Evolutionary conservation across 2,329 filamentous ascomycete genomes (phyloP), one percentile per base, ranked within the genome.

Genomic region (Talaromyces funiculosus): DNA sequence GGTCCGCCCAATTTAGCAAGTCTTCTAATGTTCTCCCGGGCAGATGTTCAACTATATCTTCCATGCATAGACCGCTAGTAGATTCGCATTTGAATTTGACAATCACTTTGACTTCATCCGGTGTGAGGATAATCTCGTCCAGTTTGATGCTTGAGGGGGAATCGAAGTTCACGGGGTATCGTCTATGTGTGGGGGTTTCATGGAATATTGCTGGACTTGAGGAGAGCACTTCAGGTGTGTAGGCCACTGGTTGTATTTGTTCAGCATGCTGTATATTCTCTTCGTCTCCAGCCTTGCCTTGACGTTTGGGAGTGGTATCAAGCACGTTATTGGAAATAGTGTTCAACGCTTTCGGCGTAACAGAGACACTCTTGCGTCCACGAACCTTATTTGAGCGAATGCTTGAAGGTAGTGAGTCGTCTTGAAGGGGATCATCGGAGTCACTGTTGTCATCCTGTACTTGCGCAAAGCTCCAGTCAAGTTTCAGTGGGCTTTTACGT

Each of bases 341-440:
- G 20, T 29, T 40, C 5, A 51, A 31, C n/a, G 53, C 33, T 45
- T 49, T 60, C 3, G 57, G 57, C 1, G 61, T 62, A 9, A 40
- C 26, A 26, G 61, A 53, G 6, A 45, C 24, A 26, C 35, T 55
- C 16, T 3, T 43, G 12, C 18, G 60, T 7, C 45, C 42, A 33
- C 42, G 43, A 9, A 58, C 42, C 53, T 54, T 61, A n/a, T 40
- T 45, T 3, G 60, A 58, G 29, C 47, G 55, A 47, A 40, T 58
- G 38, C 53, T 57, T 1, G 73, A 74, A 12, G 69, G 67, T 60
- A 69, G 67, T 26, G 67, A 61, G 29, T 67, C 64, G 43, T 76
- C 72, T 60, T 75, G 73, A 57, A 77, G 66, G 47, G 75, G 75
- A 61, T 77, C 75, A 63, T 77, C 75, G n/a, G 75, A 77, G 62